Base-by-base conservation (phyloP, 2,329 filamentous ascomycete species). In the Coleophoma cylindrospora region DNA sequence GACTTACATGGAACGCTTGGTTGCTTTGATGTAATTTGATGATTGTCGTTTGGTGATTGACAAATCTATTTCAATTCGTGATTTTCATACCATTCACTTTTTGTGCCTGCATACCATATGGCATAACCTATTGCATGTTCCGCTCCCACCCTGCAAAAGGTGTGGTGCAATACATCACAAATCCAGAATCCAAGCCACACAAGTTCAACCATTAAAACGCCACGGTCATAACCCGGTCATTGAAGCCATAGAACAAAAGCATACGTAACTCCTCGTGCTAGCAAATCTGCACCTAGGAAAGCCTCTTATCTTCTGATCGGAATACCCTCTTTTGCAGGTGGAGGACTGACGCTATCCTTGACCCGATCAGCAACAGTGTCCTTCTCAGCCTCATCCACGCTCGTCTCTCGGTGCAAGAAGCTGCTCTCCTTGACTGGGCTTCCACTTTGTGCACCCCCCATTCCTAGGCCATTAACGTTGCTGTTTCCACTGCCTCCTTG, bases 341-440 rank as follows among this genome's bases (percentile, higher is more conserved):
- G 72, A 36, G 74, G 73, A 54, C 71, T 76, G 43, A 70, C 64
- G 56, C 67, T 70, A 41, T 57, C 56, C 38, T 53, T 50, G 21
- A 41, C 45, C 46, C 52, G 54, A 22, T 61, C 55, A 40, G 52
- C 54, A 43, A 61, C 57, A 40, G 67, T 72, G 32, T 74, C 70
- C 59, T 77, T 71, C 38, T 64, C 71, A 45, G 72, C 65, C 54
- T 83, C 74, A 50, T 87, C 83, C 48, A 71, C 81, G 65, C 84
- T 95, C 7, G 88, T 90, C 70, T 91, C 88, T 56, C 88, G 81
- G 67, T 95, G 84, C 65, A 96, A 74, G 67, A 89, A 90, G 72
- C 87, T 95, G 69, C 83, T 84, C 74, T 96, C 92, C 74, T 96
- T 96, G 61, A 94, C 82, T 2, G 92, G 91, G 67, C 88, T 94